These are phyloP conservation scores for Drechslera avenae DNA, from an alignment of 2,329 filamentous ascomycete species.

Conservation along the genomic window DNA sequence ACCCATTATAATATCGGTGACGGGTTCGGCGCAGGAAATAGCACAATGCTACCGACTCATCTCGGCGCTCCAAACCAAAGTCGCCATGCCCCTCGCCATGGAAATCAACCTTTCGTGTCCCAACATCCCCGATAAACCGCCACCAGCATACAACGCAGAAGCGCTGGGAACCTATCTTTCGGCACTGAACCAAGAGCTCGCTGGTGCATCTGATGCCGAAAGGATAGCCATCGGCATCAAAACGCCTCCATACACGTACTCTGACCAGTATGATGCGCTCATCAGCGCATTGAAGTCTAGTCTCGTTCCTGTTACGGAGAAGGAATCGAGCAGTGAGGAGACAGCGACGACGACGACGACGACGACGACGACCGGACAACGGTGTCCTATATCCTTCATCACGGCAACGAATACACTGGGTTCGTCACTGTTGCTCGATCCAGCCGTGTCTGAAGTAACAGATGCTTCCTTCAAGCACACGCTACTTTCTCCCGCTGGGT, in stretches of 20 bases:
- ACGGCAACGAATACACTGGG: constrained; percentile 78
- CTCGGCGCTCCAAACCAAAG: constrained; percentile 38
- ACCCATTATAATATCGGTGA: constrained; percentile 72
- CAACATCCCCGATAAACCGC: constrained; percentile 71
- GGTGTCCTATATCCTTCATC: constrained; percentile 65
- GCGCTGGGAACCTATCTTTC: constrained; percentile 62
- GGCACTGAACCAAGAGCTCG: constrained; percentile 49
- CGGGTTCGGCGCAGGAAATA: constrained; percentile 65
- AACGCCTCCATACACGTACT: constrained; percentile 76
- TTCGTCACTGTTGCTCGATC: constrained; percentile 64
- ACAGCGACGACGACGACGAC: constrained; percentile 22
- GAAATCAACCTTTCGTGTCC: constrained; percentile 82
- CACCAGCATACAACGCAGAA: constrained; percentile 68
- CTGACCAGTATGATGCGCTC: constrained; percentile 66
- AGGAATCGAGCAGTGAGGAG: neutral
- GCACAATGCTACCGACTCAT: constrained; percentile 61
- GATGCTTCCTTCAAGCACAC: constrained; percentile 33
- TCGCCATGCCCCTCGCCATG: constrained; percentile 63
- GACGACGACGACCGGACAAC: constrained; percentile 15
- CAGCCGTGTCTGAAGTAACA: constrained; percentile 13
- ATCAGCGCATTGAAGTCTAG: constrained; percentile 56
- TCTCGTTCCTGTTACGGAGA: no score
- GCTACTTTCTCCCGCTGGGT: constrained; percentile 58
- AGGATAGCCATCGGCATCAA: constrained; percentile 67
- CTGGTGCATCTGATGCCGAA: constrained; percentile 10